Percentiles rank a stretch among this genome's conserved stretches.
These are phyloP conservation scores for Ormosia semicastrata DNA, from an alignment of 306 rosid species.

Conservation along the genomic window DNA sequence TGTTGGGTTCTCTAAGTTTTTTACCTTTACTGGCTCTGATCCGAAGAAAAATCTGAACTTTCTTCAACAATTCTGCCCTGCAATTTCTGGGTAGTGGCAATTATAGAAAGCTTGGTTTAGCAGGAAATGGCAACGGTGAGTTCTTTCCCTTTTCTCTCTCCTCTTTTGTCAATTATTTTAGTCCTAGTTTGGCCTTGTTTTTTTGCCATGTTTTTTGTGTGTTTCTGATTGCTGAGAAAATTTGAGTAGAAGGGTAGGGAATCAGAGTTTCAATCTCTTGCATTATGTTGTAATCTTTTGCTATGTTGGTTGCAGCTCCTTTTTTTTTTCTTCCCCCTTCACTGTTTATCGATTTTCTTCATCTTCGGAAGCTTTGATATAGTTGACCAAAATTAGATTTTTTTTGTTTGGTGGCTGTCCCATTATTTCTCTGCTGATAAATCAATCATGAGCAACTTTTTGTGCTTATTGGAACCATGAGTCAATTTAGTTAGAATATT, in stretches of 20 bases:
- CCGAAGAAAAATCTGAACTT: constrained; percentile 17
- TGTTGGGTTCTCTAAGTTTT: constrained; percentile 28
- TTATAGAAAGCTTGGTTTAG: constrained; percentile 37
- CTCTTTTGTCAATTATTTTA: background rate
- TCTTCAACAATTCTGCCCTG: constrained; percentile 24
- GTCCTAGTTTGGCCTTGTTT: background rate
- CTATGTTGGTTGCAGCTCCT: background rate
- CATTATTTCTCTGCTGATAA: background rate
- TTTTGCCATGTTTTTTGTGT: background rate
- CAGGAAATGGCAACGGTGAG: constrained; percentile 72
- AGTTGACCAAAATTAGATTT: constrained; percentile 36
- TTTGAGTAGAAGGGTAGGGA: background rate
- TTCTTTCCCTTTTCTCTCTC: background rate
- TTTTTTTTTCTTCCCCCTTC: background rate
- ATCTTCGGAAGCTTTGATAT: constrained; percentile 21
- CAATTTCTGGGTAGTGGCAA: constrained; percentile 6
- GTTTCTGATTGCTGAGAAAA: constrained; percentile 31
- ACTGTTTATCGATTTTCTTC: background rate
- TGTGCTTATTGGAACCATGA: background rate
- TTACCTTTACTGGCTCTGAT: constrained; percentile 25
- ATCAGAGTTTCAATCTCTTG: constrained; percentile 15
- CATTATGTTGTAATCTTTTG: constrained; percentile 24
- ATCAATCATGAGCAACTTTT: background rate
- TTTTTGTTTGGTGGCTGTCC: no score
- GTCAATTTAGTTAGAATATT: background rate